Evolutionary conservation across 495 filamentous ascomycete genomes (phyloP), one percentile per base, ranked within the genome.

Genomic region (Chaetomium tenue): DNA sequence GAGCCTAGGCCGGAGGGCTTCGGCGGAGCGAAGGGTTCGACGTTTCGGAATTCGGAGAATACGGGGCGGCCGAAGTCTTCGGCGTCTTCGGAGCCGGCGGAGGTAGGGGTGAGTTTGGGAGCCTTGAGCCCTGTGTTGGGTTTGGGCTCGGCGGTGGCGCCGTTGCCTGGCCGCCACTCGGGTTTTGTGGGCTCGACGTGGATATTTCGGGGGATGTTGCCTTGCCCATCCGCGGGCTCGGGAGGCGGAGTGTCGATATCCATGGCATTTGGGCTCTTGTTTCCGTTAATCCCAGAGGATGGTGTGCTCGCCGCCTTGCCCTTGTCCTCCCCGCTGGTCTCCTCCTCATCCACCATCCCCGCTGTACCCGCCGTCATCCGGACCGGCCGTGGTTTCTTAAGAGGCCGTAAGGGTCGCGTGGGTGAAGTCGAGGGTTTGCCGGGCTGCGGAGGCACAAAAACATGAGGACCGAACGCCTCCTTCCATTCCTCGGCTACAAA

Each of bases 401-500:
- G 58, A 2, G 65, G 68, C 63, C 68, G 72, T 20, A 26, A 66
- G 64, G 65, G 55, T 37, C 78, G 71, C 5, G 77, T 78, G 0
- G 80, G 80, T 7, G 79, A 81, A 6, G 62, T 68, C 1, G 78
- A 70, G 18, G 63, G 58, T 42, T 69, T 74, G 5, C 70, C 60
- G 1, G 73, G 40, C 16, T 77, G 69, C 23, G 75, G 76, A 13
- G 78, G 79, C 16, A 75, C 81, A 70, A 87, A 89, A 22, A 80
- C 84, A 26, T 88, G 74, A 53, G 87, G 78, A 20, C 83, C 83
- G 65, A 93, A 84, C 60, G 84, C 82, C 60, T 86, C 78, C 58
- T 73, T 73, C 91, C 91, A 96, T 33, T 86, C 71, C 39, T 89
- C 86, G 3, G 83, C 77, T 30, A 84, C 81, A 68, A 91, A 94